Conservation (phyloP, 2,329 filamentous ascomycete genomes). For the Calonectria multiphialidica region DNA sequence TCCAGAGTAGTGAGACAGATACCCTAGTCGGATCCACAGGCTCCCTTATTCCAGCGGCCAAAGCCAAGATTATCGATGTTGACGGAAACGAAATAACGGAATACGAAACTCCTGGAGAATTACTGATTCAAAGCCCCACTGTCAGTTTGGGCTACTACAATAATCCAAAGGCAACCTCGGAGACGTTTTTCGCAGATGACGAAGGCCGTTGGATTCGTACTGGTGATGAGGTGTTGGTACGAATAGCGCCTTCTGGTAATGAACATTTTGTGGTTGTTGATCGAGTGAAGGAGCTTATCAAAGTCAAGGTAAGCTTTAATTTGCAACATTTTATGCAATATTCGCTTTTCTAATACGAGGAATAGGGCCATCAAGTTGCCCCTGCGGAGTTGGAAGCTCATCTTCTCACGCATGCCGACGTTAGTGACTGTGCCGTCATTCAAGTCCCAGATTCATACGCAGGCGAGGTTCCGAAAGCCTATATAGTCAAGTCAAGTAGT, state of each 20-base stretch:
- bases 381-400: constrained; percentile 84
- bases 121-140: neutral
- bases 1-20: neutral
- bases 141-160: constrained; percentile 8
- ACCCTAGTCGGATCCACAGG: neutral
- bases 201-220: constrained; percentile 9
- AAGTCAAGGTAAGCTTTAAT: constrained; percentile 4
- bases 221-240: neutral
- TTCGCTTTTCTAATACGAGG: neutral
- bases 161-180: neutral
- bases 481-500: neutral
- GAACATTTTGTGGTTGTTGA: constrained; percentile 15
- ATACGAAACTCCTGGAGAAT: neutral
- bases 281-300: constrained; percentile 13
- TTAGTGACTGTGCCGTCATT: constrained; percentile 65
- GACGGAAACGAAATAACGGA: constrained; percentile 3
- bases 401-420: constrained; percentile 75
- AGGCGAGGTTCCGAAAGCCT: neutral
- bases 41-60: neutral
- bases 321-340: neutral
- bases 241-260: neutral
- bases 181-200: neutral
- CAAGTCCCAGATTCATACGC: neutral
- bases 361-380: constrained; percentile 79
- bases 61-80: constrained; percentile 1